Conservation (phyloP, 257 asterid species). For the Solanum paucissectum region DNA sequence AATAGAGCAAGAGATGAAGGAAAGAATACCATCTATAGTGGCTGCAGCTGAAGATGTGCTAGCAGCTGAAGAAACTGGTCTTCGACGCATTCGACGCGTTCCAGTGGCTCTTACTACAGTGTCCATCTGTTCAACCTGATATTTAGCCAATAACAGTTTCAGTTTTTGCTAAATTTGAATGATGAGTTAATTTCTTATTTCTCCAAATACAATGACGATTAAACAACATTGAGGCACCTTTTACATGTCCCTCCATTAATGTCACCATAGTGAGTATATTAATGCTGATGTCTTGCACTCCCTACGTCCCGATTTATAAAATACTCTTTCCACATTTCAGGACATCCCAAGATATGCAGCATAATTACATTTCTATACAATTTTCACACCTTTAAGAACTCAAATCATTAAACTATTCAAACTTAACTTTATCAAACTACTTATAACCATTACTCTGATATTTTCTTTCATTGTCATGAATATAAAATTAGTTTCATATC, state of each 20-base stretch:
- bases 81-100: slow-evolving; percentile 70
- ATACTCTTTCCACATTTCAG: neutral
- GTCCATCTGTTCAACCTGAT: slow-evolving; percentile 49
- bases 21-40: slow-evolving; percentile 44
- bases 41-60: slow-evolving; percentile 73
- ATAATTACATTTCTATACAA: neutral
- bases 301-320: neutral
- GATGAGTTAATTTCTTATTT: neutral
- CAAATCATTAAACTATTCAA: neutral
- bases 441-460: neutral
- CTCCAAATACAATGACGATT: neutral
- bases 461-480: neutral
- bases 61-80: slow-evolving; percentile 63
- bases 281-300: neutral
- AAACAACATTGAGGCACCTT: neutral
- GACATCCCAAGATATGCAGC: neutral
- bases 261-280: neutral
- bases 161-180: neutral
- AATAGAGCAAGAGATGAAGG: neutral
- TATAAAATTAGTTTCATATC: neutral
- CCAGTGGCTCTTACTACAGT: slow-evolving; percentile 56
- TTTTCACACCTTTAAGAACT: neutral
- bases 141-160: neutral
- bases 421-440: neutral
- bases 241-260: neutral